phyloP scores from a whole-genome alignment of 2,329 filamentous ascomycete genomes.

The Zopfia rhizophila region DNA sequence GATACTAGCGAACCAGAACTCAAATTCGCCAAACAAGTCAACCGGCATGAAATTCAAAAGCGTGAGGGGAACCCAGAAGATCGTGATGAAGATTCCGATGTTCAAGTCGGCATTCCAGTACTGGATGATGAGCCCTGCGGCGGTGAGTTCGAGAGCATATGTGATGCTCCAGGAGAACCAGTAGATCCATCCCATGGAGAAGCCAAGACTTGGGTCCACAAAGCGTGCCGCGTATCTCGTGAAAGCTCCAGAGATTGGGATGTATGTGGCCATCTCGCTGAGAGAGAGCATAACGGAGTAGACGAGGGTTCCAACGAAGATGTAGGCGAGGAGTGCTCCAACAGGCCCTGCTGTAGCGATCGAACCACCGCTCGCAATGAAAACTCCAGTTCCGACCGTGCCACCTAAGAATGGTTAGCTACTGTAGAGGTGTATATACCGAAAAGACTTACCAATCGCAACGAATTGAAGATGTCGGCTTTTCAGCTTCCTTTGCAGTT shows the following conservation, averaged over 20 bases:
- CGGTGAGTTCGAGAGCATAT: conserved; percentile 77
- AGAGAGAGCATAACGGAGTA: conserved; percentile 76
- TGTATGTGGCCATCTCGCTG: conserved; percentile 78
- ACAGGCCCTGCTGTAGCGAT: conserved; percentile 61
- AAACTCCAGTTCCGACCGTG: conserved; percentile 64
- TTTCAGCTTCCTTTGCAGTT: conserved; percentile 50
- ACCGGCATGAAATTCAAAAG: conserved; percentile 77
- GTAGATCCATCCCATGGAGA: conserved; percentile 85
- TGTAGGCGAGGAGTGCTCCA: conserved; percentile 59
- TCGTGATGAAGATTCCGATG: conserved; percentile 76
- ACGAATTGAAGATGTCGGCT: conserved; percentile 52
- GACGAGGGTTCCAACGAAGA: conserved; percentile 72
- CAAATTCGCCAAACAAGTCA: conserved; percentile 77
- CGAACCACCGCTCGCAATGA: conserved; percentile 61
- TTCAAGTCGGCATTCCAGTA: conserved; percentile 73
- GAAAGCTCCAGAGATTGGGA: conserved; percentile 81
- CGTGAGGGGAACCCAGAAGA: conserved; percentile 78
- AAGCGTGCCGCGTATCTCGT: conserved; percentile 81
- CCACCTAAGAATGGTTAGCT: conserved; percentile 33
- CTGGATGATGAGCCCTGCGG: conserved; percentile 78
- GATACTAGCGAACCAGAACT: conserved; percentile 81
- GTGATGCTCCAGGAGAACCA: conserved; percentile 83
- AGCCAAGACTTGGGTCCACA: conserved; percentile 76
- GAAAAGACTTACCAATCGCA: conserved; percentile 45
- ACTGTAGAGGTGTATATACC: neutral